phyloP scores from a whole-genome alignment of 768 basidiomycete species.

The Boletus vinaceobasis region DNA sequence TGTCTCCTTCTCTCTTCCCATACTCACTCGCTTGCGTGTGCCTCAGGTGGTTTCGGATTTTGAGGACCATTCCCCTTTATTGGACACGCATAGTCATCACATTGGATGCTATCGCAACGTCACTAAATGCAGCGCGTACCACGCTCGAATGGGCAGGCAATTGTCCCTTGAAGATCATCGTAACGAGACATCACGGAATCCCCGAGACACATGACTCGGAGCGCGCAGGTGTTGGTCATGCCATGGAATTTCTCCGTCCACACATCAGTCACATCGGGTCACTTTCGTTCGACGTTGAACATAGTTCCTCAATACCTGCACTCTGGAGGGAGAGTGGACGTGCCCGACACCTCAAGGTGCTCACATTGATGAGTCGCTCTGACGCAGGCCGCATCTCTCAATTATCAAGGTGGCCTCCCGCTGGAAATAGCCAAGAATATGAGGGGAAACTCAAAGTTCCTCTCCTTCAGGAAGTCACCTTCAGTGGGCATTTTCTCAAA shows the following conservation, averaged over 20 bases:
- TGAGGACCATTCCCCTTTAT: background rate
- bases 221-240: background rate
- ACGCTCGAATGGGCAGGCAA: constrained; percentile 3
- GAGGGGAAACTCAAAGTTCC: constrained; percentile 5
- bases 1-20: constrained; percentile 9
- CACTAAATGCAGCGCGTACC: background rate
- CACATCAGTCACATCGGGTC: constrained; percentile 2
- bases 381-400: background rate
- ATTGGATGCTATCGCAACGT: background rate
- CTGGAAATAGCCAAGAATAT: background rate
- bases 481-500: constrained; percentile 6
- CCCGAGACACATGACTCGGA: constrained; percentile 2
- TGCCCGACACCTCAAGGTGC: background rate
- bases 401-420: background rate
- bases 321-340: constrained; percentile 7
- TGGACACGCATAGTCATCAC: constrained; percentile 11
- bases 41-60: constrained; percentile 5
- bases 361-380: background rate
- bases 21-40: constrained; percentile 8
- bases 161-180: constrained; percentile 1
- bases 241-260: constrained; percentile 5
- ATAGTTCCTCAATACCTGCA: background rate
- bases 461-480: background rate
- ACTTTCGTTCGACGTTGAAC: constrained; percentile 4
- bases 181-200: constrained; percentile 1